Percentiles rank a stretch among this genome's conserved stretches.
phyloP scores from a whole-genome alignment of 768 basidiomycete species.

The Crepidotus variabilis region DNA sequence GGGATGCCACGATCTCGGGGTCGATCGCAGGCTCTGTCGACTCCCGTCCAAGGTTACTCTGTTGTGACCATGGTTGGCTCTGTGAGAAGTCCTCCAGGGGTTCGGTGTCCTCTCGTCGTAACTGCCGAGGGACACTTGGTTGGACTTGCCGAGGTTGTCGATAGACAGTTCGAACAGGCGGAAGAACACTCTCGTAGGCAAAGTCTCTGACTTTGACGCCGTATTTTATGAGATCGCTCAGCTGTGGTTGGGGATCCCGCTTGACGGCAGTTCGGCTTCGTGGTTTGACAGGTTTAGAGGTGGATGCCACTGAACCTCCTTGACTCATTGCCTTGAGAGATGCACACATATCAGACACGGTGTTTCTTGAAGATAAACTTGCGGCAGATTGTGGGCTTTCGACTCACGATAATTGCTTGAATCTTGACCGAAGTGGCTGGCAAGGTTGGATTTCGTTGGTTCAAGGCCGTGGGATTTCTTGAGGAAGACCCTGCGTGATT shows the following conservation, averaged over 20 bases:
- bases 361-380: slow-evolving; percentile 1
- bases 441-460: neutral
- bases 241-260: slow-evolving; percentile 56
- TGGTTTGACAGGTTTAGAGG: slow-evolving; percentile 1
- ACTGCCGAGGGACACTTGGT: slow-evolving; percentile 29
- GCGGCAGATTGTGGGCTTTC: neutral
- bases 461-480: neutral
- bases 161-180: slow-evolving; percentile 52
- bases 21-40: slow-evolving; percentile 4
- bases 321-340: slow-evolving; percentile 6
- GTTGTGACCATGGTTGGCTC: neutral
- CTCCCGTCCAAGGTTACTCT: neutral
- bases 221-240: slow-evolving; percentile 39
- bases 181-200: slow-evolving; percentile 64
- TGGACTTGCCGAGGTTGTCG: slow-evolving; percentile 46
- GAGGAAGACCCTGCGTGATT: neutral
- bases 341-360: slow-evolving; percentile 1
- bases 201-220: slow-evolving; percentile 58
- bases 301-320: neutral
- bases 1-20: neutral
- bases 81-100: slow-evolving; percentile 24
- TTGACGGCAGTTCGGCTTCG: slow-evolving; percentile 21
- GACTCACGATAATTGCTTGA: neutral
- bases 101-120: slow-evolving; percentile 32
- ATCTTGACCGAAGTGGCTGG: neutral